Conservation (phyloP, 805 yeast genomes). For the Wickerhamomyces rabaulensis region DNA sequence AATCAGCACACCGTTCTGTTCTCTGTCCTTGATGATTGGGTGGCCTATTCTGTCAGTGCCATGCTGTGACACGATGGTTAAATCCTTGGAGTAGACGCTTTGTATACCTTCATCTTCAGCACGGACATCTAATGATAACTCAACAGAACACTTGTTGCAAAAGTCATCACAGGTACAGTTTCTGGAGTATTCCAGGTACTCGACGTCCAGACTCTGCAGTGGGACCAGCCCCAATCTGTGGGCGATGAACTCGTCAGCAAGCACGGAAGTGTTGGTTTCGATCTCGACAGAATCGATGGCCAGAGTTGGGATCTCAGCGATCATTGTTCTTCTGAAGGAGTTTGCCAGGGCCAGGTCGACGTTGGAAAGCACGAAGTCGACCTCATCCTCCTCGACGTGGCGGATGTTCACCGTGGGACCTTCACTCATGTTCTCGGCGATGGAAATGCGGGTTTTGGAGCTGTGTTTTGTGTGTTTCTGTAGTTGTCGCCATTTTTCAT, state of each 20-base stretch:
- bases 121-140: slow-evolving; percentile 76
- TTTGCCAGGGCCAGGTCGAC: slow-evolving; percentile 90
- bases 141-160: slow-evolving; percentile 93
- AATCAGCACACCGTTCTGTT: slow-evolving; percentile 78
- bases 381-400: slow-evolving; percentile 78
- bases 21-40: slow-evolving; percentile 79
- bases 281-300: slow-evolving; percentile 96
- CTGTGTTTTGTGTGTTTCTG: no score
- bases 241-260: slow-evolving; percentile 95
- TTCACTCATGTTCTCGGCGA: not conserved
- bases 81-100: slow-evolving; percentile 85
- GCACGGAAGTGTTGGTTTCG: slow-evolving; percentile 85
- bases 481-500: no score
- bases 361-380: slow-evolving; percentile 82
- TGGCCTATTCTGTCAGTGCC: slow-evolving; percentile 54
- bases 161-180: slow-evolving; percentile 98
- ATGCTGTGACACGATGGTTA: slow-evolving; percentile 39
- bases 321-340: slow-evolving; percentile 84
- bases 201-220: slow-evolving; percentile 76
- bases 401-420: slow-evolving; percentile 88
- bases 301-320: slow-evolving; percentile 94
- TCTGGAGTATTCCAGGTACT: slow-evolving; percentile 77
- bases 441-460: no score
- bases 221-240: slow-evolving; percentile 95
- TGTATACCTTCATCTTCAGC: slow-evolving; percentile 86